Evolutionary conservation across 345 rosid species (phyloP), one percentile per base, ranked within the genome.

Genomic region (Rhodamnia argentea): DNA sequence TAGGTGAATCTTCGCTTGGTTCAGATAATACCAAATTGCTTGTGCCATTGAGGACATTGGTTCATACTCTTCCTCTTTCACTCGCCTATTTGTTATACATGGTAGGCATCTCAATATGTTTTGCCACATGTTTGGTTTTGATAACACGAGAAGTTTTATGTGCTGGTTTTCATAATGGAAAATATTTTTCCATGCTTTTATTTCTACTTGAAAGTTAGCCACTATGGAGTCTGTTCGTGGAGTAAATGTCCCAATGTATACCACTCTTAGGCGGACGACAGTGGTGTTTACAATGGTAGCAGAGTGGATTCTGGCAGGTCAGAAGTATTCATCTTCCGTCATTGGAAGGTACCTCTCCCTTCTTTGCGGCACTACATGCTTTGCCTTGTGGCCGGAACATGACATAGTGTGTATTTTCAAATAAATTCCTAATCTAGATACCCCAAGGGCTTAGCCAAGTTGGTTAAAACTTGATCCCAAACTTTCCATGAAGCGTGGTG

Each of bases 201-300:
- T 88, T 90, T 90, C 88, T 90, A 87, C 85, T 85, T 91, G 92
- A 88, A 94, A 96, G 98, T 92, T 97, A 92, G 98, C 92, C 75
- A 91, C 96, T 13, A 94, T 98, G 97, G 99, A 95, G 90, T 92
- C 99, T 89, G 91, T 98, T 55, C 98, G 99, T 58, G 99, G 99
- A 85, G 99, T 98, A 76, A 98, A 96, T 92, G 98, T 98, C 89
- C 99, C 99, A 82, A 96, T 98, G 99, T 98, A 98, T 88, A 98
- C 99, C 83, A 95, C 99, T 10, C 97, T 98, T 83, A 94, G 99
- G 90, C 95, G 99, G 87, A 98, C 98, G 2, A 98, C 98, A 2
- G 96, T 98, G 83, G 98, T 92, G 47, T 98, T 98, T 91, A 96
- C 99, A 26, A 96, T 98, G 99, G 87, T 94, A 83, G 91, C 94